Percentiles rank a stretch among this genome's conserved stretches.
phyloP scores from a whole-genome alignment of 2,329 filamentous ascomycete genomes.

The Gnomoniopsis sp. region DNA sequence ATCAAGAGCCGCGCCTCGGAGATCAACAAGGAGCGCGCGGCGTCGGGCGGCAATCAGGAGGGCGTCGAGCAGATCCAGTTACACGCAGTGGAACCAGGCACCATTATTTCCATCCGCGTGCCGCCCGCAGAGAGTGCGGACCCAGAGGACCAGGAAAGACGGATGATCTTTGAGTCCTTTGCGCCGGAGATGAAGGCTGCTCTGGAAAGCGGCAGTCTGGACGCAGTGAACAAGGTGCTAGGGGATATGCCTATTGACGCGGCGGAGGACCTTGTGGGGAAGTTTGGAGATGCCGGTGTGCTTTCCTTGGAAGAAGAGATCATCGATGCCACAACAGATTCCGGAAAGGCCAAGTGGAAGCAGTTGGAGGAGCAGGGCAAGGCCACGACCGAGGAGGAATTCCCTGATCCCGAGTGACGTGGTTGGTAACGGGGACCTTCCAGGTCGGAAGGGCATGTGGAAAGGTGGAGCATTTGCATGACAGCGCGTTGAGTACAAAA shows the following conservation, averaged over 20 bases:
- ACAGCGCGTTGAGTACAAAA: neutral
- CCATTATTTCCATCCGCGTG: conserved; percentile 83
- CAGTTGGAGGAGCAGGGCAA: conserved; percentile 55
- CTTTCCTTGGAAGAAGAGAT: conserved; percentile 89
- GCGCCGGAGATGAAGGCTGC: conserved; percentile 76
- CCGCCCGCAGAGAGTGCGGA: conserved; percentile 68
- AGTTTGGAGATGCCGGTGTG: conserved; percentile 78
- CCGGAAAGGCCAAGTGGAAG: conserved; percentile 74
- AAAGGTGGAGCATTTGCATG: neutral
- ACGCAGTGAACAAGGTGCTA: conserved; percentile 82
- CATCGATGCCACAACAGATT: conserved; percentile 89
- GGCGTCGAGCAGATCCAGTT: conserved; percentile 96
- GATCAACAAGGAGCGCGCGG: conserved; percentile 54
- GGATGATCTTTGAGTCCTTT: conserved; percentile 81
- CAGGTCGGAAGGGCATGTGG: neutral
- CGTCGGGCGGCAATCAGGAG: conserved; percentile 34
- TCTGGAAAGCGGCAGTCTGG: conserved; percentile 82
- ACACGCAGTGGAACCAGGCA: conserved; percentile 90
- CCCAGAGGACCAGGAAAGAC: conserved; percentile 57
- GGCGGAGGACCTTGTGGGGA: conserved; percentile 76
- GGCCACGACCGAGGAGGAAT: conserved; percentile 17
- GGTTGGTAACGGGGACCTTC: neutral
- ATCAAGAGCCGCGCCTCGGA: conserved; percentile 76
- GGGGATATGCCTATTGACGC: conserved; percentile 82
- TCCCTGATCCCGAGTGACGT: conserved; percentile 18